phyloP scores from a whole-genome alignment of 164 flowering plant genomes.

The Santalum album region DNA sequence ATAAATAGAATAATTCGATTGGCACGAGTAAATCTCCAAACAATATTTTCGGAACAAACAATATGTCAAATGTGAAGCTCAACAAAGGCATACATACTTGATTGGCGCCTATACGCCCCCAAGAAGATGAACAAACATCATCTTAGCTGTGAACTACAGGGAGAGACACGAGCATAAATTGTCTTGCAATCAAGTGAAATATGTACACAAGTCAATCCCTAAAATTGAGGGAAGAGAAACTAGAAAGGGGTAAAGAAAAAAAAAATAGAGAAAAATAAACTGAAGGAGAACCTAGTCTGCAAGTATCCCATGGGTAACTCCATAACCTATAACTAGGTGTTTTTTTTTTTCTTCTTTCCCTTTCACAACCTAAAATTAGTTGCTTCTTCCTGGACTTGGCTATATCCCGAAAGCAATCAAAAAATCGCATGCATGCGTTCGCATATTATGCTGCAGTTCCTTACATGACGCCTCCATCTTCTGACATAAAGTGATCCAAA shows the following conservation, averaged over 20 bases:
- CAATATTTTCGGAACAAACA: no score
- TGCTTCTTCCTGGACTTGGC: conserved; percentile 15
- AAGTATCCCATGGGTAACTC: neutral
- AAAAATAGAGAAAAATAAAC: neutral
- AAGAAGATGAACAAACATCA: no score
- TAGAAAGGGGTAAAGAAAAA: neutral
- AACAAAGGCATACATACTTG: no score
- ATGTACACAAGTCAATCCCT: neutral
- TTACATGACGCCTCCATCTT: conserved; percentile 7
- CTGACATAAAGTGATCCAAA: neutral
- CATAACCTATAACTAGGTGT: neutral
- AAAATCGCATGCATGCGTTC: conserved; percentile 26
- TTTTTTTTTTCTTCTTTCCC: no score
- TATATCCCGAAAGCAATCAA: conserved; percentile 23
- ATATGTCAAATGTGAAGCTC: no score
- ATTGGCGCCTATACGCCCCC: no score
- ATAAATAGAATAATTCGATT: no score
- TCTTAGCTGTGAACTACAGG: no score
- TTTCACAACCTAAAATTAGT: conserved; percentile 1
- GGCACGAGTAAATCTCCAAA: no score
- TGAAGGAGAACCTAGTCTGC: neutral
- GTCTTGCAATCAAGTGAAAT: no score
- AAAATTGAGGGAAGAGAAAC: neutral
- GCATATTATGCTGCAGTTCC: conserved; percentile 23
- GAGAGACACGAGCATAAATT: no score